Evolutionary conservation across 257 asterid species (phyloP).

Genomic region (Solanum bulbocastanum): DNA sequence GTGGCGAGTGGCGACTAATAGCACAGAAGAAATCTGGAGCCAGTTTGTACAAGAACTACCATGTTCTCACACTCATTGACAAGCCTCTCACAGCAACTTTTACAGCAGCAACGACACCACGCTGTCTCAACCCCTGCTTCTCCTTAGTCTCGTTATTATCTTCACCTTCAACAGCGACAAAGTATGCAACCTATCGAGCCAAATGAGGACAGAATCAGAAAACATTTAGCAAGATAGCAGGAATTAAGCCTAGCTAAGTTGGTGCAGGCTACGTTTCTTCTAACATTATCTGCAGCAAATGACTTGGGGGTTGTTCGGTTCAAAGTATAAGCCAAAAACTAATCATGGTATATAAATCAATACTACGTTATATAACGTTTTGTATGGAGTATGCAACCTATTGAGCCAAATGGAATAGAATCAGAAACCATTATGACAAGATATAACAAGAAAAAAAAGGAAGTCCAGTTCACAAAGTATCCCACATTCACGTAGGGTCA

Average conservation of each 20-base stretch:
- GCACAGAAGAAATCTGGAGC: background rate
- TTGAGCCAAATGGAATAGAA: background rate
- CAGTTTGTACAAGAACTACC: slow-evolving; percentile 8
- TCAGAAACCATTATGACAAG: background rate
- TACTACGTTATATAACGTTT: too few relatives aligned
- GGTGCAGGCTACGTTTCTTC: background rate
- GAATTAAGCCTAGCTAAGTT: background rate
- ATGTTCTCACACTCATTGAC: slow-evolving; percentile 52
- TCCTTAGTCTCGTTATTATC: slow-evolving; percentile 22
- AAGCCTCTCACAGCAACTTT: slow-evolving; percentile 79
- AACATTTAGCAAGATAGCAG: too few relatives aligned
- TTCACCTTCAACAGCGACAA: slow-evolving; percentile 64
- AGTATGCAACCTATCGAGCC: slow-evolving; percentile 62
- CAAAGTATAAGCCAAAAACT: too few relatives aligned
- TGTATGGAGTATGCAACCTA: background rate
- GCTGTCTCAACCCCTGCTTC: slow-evolving; percentile 37
- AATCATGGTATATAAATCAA: too few relatives aligned
- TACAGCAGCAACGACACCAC: slow-evolving; percentile 70
- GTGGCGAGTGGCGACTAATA: background rate
- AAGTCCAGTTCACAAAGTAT: background rate
- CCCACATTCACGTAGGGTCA: background rate
- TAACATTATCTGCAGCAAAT: background rate
- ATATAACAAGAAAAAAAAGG: background rate
- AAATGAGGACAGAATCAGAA: background rate
- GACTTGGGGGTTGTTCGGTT: too few relatives aligned